These are phyloP conservation scores for Smittium mucronatum DNA, from an alignment of 371 early-diverging fungal species.

Conservation along the genomic window DNA sequence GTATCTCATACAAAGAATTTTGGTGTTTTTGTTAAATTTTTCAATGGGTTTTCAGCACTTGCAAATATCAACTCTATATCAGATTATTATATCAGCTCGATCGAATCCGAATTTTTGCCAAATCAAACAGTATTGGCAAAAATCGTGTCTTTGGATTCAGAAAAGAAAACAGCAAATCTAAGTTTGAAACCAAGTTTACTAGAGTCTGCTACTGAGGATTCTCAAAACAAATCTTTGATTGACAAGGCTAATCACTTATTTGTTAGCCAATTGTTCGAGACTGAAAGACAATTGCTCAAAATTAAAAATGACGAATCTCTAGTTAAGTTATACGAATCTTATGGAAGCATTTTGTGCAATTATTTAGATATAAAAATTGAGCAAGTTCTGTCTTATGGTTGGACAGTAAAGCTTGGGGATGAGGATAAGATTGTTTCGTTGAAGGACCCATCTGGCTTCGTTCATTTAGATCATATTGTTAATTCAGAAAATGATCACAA, in stretches of 20 bases:
- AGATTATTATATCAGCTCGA: constrained; percentile 42
- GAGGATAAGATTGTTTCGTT: background rate
- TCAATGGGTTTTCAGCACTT: constrained; percentile 34
- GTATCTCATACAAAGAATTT: constrained; percentile 40
- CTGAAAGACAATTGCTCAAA: constrained; percentile 34
- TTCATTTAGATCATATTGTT: constrained; percentile 38
- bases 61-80: constrained; percentile 40
- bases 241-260: constrained; percentile 25
- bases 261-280: background rate
- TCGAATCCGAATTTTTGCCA: constrained; percentile 32
- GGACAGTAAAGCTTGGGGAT: constrained; percentile 37
- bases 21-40: constrained; percentile 45
- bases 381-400: constrained; percentile 40
- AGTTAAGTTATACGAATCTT: background rate
- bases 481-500: background rate
- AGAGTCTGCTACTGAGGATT: background rate
- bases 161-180: background rate
- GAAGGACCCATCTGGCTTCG: constrained; percentile 32
- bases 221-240: background rate
- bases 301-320: constrained; percentile 26
- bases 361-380: constrained; percentile 37
- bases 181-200: background rate
- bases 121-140: constrained; percentile 52
- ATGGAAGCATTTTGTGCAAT: constrained; percentile 19
- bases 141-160: constrained; percentile 35